Base-by-base conservation (phyloP, 768 basidiomycete genomes). In the Crepidotus variabilis region DNA sequence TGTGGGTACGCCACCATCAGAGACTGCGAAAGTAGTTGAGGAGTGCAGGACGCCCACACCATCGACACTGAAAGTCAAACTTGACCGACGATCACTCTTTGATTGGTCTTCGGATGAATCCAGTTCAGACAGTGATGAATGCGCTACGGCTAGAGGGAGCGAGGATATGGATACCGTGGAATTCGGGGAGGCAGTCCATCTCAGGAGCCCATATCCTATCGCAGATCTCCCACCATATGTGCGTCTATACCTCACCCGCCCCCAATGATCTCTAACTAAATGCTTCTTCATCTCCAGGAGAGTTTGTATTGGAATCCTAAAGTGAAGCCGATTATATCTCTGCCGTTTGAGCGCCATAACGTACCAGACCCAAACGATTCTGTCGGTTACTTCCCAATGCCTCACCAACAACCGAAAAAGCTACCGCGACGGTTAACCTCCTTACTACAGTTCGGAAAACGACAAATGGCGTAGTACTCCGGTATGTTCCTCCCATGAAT, bases 341-440 rank as follows among this genome's bases (percentile, higher is more conserved):
- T 67, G 51, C 50, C 60, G 21, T 51, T 64, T 46, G 63, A 67
- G 48, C 54, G 62, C 13, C 57, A 55, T 45, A 52, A 59, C 18
- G 49, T 62, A 14, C 58, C 66, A n/a, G 56, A 64, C 39, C 65
- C 63, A 39, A 63, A 61, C 7, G 62, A 71, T 9, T 63, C 65
- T 22, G 65, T 71, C n/a, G 65, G 65, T 14, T 61, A 48, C 35
- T 69, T 70, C 61, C 70, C 70, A 2, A 61, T 67, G 32, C 67
- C 65, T 16, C 18, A 14, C 11, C 39, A 43, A 43, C 13, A 14
- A 43, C 39, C 13, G 39, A 43, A 43, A 20, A 43, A 43, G 39
- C 39, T 43, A 43, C 39, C 39, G 18, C 39, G 39, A 43, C 39
- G 39, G 39, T 43, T 43, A 43, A 11, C 39, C 18, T 43, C 39